Base-by-base conservation (phyloP, 2,329 filamentous ascomycete species). In the Pseudopithomyces maydicus region DNA sequence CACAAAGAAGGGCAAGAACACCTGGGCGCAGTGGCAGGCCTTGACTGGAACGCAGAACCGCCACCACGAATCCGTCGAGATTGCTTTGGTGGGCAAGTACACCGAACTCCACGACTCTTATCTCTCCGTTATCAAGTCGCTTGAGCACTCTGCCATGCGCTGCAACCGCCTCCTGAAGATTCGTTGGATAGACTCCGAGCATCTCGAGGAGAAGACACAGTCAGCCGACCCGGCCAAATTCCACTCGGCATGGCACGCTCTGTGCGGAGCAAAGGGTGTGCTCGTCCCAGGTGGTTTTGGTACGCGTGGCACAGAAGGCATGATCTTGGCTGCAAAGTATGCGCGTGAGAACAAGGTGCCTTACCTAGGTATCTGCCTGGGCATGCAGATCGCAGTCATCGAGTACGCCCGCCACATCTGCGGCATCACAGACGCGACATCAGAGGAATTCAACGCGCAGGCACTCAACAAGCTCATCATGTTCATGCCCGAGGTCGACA, bases 61-160 rank as follows among this genome's bases (percentile, higher is more conserved):
- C 57, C 81, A 29, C 35, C 82, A 85, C 55, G 88, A 91, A 42
- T 82, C 84, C 0, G 88, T 98, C 56, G 84, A 84, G 39, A 96
- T 99, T 73, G 92, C 87, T 8, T 81, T 99, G 12, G 93, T 98
- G 11, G 95, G 95, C 66, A 98, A 98, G 78, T 99, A 99, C 75
- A 88, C 88, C 20, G 86, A 87, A 52, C 85, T 94, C 3, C 88
- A 92, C 53, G 94, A 98, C 75, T 89, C 91, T 4, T 98, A 97
- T 71, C 84, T 96, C 46, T 90, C 86, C 43, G 88, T 96, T 42
- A 84, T 87, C 74, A 97, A 97, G 79, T 87, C 92, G 0, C 83
- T 98, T 2, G 94, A 98, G 78, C 94, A 98, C 77, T 87, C 90
- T 1, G 88, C 93, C 5, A 97, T 98, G 93, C 86, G 86, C 58